Percentiles rank a stretch among this genome's conserved stretches.
These are phyloP conservation scores for Biscogniauxia mediterranea DNA, from an alignment of 2,329 filamentous ascomycete species.

Conservation along the genomic window DNA sequence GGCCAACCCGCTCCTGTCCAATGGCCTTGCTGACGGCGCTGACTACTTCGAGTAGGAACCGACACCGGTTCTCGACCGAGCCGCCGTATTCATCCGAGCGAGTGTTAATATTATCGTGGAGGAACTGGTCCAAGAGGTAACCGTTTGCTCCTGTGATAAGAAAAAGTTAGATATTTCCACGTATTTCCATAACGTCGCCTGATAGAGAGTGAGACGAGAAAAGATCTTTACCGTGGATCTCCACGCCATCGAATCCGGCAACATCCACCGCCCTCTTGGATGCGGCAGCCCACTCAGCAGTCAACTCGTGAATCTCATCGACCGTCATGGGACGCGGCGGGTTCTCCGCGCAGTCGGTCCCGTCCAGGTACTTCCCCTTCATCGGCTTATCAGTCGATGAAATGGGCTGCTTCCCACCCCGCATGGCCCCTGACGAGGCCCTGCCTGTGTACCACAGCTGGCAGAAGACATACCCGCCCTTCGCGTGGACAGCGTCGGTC, in stretches of 20 bases:
- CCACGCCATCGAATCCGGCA: slow-evolving; percentile 61
- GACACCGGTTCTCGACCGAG: slow-evolving; percentile 25
- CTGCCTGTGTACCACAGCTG: slow-evolving; percentile 61
- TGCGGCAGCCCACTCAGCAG: slow-evolving; percentile 56
- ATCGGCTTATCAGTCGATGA: slow-evolving; percentile 30
- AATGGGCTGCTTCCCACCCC: slow-evolving; percentile 22
- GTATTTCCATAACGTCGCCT: too few species aligned
- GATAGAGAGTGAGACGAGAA: slow-evolving; percentile 1
- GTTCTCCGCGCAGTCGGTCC: slow-evolving; percentile 26
- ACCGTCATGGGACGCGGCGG: slow-evolving; percentile 61
- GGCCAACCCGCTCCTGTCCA: slow-evolving; percentile 22
- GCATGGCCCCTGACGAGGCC: slow-evolving; percentile 37
- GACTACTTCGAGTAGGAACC: slow-evolving; percentile 25
- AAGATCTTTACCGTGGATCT: slow-evolving; percentile 38
- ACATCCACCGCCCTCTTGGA: slow-evolving; percentile 51
- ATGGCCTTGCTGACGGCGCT: slow-evolving; percentile 24
- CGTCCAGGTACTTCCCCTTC: slow-evolving; percentile 30
- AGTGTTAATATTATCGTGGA: slow-evolving; percentile 33
- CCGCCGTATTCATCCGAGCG: slow-evolving; percentile 29
- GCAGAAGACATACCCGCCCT: slow-evolving; percentile 55
- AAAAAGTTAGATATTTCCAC: slow-evolving; percentile 1
- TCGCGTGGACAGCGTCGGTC: slow-evolving; percentile 57
- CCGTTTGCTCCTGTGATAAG: slow-evolving; percentile 43
- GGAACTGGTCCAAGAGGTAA: slow-evolving; percentile 59
- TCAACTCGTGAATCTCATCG: slow-evolving; percentile 63